Conservation (phyloP, 805 yeast genomes). For the Torulaspora indica region DNA sequence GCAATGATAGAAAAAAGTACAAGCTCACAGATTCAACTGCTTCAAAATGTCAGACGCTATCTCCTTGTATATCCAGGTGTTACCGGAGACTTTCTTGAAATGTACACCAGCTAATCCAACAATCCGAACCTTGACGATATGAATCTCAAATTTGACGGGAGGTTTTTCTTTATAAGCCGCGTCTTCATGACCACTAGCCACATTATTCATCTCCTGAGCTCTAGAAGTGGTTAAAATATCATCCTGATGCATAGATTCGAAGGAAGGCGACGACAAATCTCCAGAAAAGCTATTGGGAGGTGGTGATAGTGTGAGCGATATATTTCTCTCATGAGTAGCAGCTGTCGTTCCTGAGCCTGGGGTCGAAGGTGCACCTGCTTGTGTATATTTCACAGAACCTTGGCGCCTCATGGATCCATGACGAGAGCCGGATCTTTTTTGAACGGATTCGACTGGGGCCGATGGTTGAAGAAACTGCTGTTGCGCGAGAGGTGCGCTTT, state of each 20-base stretch:
- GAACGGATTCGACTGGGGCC: conserved; percentile 14
- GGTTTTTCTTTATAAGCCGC: conserved; percentile 37
- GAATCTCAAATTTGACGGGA: conserved; percentile 85
- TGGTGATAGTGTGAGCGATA: conserved; percentile 30
- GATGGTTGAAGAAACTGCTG: conserved; percentile 15
- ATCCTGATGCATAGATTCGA: conserved; percentile 35
- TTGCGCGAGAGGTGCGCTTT: conserved; percentile 3
- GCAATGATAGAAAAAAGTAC: not conserved
- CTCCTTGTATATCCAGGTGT: conserved; percentile 91
- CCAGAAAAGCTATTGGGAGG: conserved; percentile 24
- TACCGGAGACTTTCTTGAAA: conserved; percentile 87
- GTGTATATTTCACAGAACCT: conserved; percentile 29
- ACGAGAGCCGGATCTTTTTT: conserved; percentile 29
- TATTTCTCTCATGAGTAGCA: conserved; percentile 26
- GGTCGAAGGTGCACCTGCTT: conserved; percentile 48
- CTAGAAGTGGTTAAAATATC: conserved; percentile 45
- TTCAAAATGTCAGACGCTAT: conserved; percentile 79
- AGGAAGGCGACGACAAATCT: conserved; percentile 35
- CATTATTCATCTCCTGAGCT: conserved; percentile 61
- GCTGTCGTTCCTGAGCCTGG: conserved; percentile 43
- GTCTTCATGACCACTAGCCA: conserved; percentile 43
- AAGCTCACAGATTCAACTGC: conserved; percentile 54
- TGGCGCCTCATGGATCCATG: conserved; percentile 40
- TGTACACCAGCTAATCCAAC: conserved; percentile 91
- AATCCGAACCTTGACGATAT: conserved; percentile 85